phyloP scores from a whole-genome alignment of 768 basidiomycete genomes.

The Tulasnella sp. region DNA sequence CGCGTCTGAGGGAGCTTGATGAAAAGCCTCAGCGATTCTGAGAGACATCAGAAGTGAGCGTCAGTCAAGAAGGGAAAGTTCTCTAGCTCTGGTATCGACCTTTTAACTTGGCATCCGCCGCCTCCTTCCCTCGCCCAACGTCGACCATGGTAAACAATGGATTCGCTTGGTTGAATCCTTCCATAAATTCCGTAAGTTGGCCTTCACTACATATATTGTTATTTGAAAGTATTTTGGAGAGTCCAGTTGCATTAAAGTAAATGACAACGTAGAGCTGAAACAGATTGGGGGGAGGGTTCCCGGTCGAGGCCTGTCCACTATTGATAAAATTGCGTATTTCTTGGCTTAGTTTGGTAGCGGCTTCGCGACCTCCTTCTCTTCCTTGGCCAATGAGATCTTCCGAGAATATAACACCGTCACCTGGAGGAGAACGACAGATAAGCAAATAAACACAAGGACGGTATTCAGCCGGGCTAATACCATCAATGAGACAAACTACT shows the following conservation, averaged over 20 bases:
- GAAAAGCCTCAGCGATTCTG: slow-evolving; percentile 10
- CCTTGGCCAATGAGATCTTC: not conserved
- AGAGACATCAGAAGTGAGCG: not conserved
- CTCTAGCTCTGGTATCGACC: not conserved
- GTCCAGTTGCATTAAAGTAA: slow-evolving; percentile 3
- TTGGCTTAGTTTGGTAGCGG: not conserved
- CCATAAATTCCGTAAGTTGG: slow-evolving; percentile 1
- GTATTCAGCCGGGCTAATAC: too few species aligned
- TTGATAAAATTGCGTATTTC: not conserved
- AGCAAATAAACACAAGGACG: too few species aligned
- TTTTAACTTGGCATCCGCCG: slow-evolving; percentile 14
- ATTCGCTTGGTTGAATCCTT: slow-evolving; percentile 11
- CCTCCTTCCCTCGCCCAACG: slow-evolving; percentile 13
- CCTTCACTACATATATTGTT: not conserved
- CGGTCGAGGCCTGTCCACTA: not conserved
- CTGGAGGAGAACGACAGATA: not conserved
- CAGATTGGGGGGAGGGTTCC: not conserved
- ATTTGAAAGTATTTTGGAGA: not conserved
- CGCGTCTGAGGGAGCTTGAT: slow-evolving; percentile 13
- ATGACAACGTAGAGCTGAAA: slow-evolving; percentile 7
- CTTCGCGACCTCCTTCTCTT: slow-evolving; percentile 13
- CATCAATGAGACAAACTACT: slow-evolving; percentile 1
- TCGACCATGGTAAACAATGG: slow-evolving; percentile 13
- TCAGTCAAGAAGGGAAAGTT: not conserved
- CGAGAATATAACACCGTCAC: slow-evolving; percentile 2